phyloP scores from a whole-genome alignment of 1,139 yeast genomes.

The Trichomonascaceae sp. region DNA sequence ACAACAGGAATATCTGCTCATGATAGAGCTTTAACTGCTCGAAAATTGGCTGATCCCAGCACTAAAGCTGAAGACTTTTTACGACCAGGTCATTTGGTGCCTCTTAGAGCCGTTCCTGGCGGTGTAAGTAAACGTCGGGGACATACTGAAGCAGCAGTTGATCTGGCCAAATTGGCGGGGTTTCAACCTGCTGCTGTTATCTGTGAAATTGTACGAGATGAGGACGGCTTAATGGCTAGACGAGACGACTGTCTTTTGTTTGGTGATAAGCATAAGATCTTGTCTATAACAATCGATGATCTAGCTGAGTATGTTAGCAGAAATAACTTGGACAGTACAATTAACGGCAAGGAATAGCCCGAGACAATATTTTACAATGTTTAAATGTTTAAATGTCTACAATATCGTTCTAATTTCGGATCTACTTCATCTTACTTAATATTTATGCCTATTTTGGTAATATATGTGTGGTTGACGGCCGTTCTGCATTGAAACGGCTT shows the following conservation, averaged over 20 bases:
- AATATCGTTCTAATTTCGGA: background rate
- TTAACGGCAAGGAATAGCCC: background rate
- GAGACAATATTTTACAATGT: background rate
- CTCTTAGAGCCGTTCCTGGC: constrained; percentile 85
- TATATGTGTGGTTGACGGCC: background rate
- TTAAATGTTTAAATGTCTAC: too few species aligned
- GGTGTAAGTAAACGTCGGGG: constrained; percentile 79
- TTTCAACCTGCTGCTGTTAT: constrained; percentile 85
- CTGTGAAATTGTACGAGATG: constrained; percentile 88
- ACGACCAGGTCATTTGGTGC: constrained; percentile 91
- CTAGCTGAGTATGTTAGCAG: constrained; percentile 48
- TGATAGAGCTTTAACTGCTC: constrained; percentile 84
- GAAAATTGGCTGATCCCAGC: constrained; percentile 56
- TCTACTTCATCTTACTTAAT: background rate
- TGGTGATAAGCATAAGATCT: constrained; percentile 55
- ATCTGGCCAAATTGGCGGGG: constrained; percentile 71
- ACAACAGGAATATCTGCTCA: constrained; percentile 97
- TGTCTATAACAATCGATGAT: constrained; percentile 76
- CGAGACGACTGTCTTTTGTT: constrained; percentile 77
- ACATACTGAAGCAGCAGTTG: constrained; percentile 98
- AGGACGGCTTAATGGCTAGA: constrained; percentile 95
- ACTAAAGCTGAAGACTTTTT: constrained; percentile 60
- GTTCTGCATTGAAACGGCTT: background rate
- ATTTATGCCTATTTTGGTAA: background rate
- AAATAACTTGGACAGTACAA: background rate